These are phyloP conservation scores for Hymenoscyphus albidus DNA, from an alignment of 2,329 filamentous ascomycete species.

Conservation along the genomic window DNA sequence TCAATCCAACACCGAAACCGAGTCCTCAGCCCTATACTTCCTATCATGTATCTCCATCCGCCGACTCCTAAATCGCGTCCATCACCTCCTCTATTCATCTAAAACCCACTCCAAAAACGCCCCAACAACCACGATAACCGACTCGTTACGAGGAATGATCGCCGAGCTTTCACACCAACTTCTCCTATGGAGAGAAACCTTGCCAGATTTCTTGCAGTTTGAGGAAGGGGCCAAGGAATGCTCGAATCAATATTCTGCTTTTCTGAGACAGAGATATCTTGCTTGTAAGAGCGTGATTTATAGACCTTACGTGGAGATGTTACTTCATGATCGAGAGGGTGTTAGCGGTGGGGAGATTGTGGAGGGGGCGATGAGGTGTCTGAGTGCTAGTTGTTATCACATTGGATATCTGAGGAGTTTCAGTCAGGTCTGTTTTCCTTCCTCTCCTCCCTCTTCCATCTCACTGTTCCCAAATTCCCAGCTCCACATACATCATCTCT, in stretches of 20 bases:
- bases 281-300: slow-evolving; percentile 52
- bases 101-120: slow-evolving; percentile 28
- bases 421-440: slow-evolving; percentile 30
- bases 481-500: not conserved
- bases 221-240: slow-evolving; percentile 32
- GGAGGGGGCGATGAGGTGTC: slow-evolving; percentile 31
- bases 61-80: slow-evolving; percentile 39
- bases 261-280: slow-evolving; percentile 48
- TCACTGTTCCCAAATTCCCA: not conserved
- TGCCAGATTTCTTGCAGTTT: slow-evolving; percentile 43
- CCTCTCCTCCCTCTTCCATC: not conserved
- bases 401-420: slow-evolving; percentile 47
- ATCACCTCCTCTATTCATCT: slow-evolving; percentile 47
- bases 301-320: slow-evolving; percentile 45
- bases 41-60: slow-evolving; percentile 51
- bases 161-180: slow-evolving; percentile 46
- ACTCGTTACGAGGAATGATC: slow-evolving; percentile 16
- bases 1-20: slow-evolving; percentile 28
- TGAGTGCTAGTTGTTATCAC: slow-evolving; percentile 43
- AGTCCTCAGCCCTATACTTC: slow-evolving; percentile 50
- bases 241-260: slow-evolving; percentile 43
- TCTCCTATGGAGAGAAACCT: slow-evolving; percentile 46
- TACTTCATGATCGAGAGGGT: slow-evolving; percentile 26
- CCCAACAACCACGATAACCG: slow-evolving; percentile 9
- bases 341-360: slow-evolving; percentile 13